A percentile compares a stretch with the other conserved stretches of the same genome.
phyloP scores from a whole-genome alignment of 2,329 filamentous ascomycete genomes.

The Microdochium trichocladiopsis region DNA sequence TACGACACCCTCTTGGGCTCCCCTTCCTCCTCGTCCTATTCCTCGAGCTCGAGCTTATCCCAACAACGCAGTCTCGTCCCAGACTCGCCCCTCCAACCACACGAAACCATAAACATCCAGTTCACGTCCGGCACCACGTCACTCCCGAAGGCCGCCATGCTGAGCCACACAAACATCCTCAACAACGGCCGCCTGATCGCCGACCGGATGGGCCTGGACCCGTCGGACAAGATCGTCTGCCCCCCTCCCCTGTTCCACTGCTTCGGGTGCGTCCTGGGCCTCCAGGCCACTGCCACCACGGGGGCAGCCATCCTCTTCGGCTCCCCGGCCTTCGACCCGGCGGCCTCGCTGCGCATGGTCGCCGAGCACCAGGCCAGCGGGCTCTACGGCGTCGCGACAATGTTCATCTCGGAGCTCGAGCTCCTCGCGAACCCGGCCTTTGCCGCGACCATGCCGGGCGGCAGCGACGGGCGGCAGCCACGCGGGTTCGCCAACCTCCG shows the following conservation, averaged over 20 bases:
- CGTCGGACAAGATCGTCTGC: slow-evolving; percentile 71
- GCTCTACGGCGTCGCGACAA: slow-evolving; percentile 87
- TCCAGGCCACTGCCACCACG: slow-evolving; percentile 84
- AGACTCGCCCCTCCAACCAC: slow-evolving; percentile 39
- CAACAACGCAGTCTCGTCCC: slow-evolving; percentile 29
- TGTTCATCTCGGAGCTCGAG: slow-evolving; percentile 86
- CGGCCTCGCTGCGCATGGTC: slow-evolving; percentile 56
- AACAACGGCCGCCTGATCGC: slow-evolving; percentile 90
- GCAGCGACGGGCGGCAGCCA: slow-evolving; percentile 3
- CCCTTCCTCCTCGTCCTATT: slow-evolving; percentile 3
- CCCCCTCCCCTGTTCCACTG: slow-evolving; percentile 85
- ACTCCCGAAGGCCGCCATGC: slow-evolving; percentile 82
- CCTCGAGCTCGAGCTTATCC: too few relatives aligned
- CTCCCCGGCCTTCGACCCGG: slow-evolving; percentile 77
- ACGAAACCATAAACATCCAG: slow-evolving; percentile 87
- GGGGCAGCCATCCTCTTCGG: slow-evolving; percentile 80
- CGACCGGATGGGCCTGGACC: slow-evolving; percentile 71
- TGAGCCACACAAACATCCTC: slow-evolving; percentile 78
- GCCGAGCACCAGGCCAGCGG: slow-evolving; percentile 48
- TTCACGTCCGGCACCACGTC: slow-evolving; percentile 96
- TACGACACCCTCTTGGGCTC: slow-evolving; percentile 31
- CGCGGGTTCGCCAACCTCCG: slow-evolving; percentile 40
- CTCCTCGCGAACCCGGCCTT: slow-evolving; percentile 49
- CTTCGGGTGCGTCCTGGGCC: slow-evolving; percentile 88
- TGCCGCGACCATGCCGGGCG: slow-evolving; percentile 10